These are phyloP conservation scores for Candida sp. DNA, from an alignment of 1,139 yeast species.

Conservation along the genomic window DNA sequence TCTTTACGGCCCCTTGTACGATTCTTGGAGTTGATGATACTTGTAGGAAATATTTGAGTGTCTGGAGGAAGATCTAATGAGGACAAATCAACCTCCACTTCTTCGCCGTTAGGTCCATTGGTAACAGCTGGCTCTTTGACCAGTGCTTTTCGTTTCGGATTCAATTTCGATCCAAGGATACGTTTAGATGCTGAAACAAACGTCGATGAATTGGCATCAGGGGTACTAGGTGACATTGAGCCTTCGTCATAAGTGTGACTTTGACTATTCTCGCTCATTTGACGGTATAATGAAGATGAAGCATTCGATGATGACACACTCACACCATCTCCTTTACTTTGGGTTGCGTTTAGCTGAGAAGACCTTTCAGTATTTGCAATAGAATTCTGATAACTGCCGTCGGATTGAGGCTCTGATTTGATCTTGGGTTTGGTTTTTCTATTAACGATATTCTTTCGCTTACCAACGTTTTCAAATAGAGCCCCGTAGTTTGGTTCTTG, in stretches of 20 bases:
- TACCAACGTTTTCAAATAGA: constrained; percentile 43
- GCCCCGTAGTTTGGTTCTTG: constrained; percentile 45
- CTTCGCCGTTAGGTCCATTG: constrained; percentile 27
- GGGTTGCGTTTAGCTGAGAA: constrained; percentile 6
- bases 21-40: constrained; percentile 29
- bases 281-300: constrained; percentile 10
- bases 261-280: neutral
- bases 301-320: constrained; percentile 17
- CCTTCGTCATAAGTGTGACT: neutral
- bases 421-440: constrained; percentile 9
- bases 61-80: constrained; percentile 41
- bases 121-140: constrained; percentile 18
- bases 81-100: constrained; percentile 40
- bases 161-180: constrained; percentile 36
- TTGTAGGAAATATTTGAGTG: constrained; percentile 35
- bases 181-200: constrained; percentile 38
- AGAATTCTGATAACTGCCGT: constrained; percentile 7
- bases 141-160: constrained; percentile 19
- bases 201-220: constrained; percentile 11
- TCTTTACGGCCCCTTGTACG: constrained; percentile 46
- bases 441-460: constrained; percentile 30
- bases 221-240: constrained; percentile 5
- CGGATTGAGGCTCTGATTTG: constrained; percentile 2
- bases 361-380: constrained; percentile 13
- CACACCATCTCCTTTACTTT: constrained; percentile 6